Evolutionary conservation across 805 yeast species (phyloP), one percentile per base, ranked within the genome.

Genomic region (Saccharomycopsis vini): DNA sequence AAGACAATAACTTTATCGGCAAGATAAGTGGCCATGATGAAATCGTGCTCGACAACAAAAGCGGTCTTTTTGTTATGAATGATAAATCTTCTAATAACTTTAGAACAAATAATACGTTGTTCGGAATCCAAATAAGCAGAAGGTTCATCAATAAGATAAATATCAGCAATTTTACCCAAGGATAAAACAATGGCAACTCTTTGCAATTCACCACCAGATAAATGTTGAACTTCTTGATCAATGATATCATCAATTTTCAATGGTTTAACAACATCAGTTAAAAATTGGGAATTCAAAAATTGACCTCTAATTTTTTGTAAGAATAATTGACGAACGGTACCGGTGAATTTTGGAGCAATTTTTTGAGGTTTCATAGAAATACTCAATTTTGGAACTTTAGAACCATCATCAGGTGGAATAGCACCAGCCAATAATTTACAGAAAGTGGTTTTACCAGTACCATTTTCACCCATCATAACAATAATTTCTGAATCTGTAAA

Each of bases 381-480:
- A 59, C 85, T 87, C 65, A 92, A 68, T 62, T 84, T 81, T 40
- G 97, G 97, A 50, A 86, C 79, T 59, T 79, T 77, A 49, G 69
- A 62, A 38, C 81, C 81, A 54, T 74, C 75, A 66, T 92, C 98
- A 26, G 98, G 90, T 40, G 82, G 72, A 54, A 86, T 73, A 22
- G 87, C 87, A 60, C 97, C 98, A 19, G 99, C 97, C 58, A 92
- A 72, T 58, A 92, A 70, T 64, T 83, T 85, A 76, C 97, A 90
- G 71, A 92, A 81, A 13, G 99, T 92, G 34, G 99, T 92, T 71
- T 92, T 92, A 72, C 99, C 99, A 16, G 98, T 92, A 71, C 99
- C 99, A 65, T 92, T 92, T 69, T 92, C 98, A 62, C 99, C 99
- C 95, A 92, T 90, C 96, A 92, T 86, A 46, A 92, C 98, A 58